Base-by-base conservation (phyloP, 805 yeast genomes). In the Candida nitratophila region DNA sequence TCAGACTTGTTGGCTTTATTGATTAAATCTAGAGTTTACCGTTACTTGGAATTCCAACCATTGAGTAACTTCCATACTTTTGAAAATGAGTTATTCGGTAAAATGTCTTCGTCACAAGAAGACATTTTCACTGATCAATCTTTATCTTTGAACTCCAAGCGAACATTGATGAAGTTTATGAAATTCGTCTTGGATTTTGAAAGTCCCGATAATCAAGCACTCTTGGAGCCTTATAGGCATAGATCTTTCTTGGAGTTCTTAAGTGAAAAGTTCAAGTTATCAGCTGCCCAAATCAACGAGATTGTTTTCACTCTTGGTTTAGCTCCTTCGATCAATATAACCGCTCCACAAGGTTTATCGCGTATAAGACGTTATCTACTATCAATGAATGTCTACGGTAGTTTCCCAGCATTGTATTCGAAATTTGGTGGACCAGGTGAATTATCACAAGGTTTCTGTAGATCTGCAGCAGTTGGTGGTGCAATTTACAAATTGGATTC, bases 391-490 rank as follows among this genome's bases (percentile, higher is more conserved):
- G 87, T 90, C 4, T 93, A 90, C 63, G 99, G 99, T 14, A 84
- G 80, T 50, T 91, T 93, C 73, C 97, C 99, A 2, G 95, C 86
- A 12, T 72, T 91, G 69, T 83, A 83, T 54, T 85, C 95, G 41
- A 91, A 88, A 69, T 91, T 82, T 65, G 99, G 98, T 45, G 95
- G 96, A 2, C 90, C 96, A 0, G 96, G 98, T 43, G 99, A 91
- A 65, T 70, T 91, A 24, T 82, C 96, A 15, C 99, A 91, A 67
- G 99, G 97, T 1, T 91, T 93, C 64, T 91, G 97, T 66, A 76
- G 99, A 54, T 85, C 95, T 46, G 98, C 98, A 3, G 99, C 99
- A 14, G 98, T 91, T 49, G 98, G 93, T 17, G 98, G 98, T 44
- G 84, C 97, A 44, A 87, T 95, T 30, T 91, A 93, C 66, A 88